Evolutionary conservation across 345 rosid genomes (phyloP), one percentile per base, ranked within the genome.

Genomic region (Psidium guajava): DNA sequence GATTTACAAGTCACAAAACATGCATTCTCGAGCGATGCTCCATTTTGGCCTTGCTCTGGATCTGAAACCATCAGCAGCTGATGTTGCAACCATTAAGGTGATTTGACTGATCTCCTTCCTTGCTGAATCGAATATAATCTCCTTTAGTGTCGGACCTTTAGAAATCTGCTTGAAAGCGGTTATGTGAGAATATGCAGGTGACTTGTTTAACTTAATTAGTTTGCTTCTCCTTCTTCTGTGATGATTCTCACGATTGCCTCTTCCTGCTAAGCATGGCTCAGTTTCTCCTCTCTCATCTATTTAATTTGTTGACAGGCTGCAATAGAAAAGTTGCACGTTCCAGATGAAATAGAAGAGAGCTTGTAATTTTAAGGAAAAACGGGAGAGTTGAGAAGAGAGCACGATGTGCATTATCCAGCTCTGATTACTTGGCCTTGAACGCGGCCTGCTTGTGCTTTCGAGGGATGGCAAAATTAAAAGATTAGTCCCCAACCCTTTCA

Each of bases 1-100:
- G 90, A 95, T 97, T 59, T 97, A 93, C 86, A 93, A 93, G 90
- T 92, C 94, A 81, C 90, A 84, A 56, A 92, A 92, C 88, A 90
- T 94, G 95, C 93, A 96, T 69, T 97, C 94, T 58, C 94, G 92
- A 88, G 99, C 99, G 85, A 93, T 96, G 95, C 96, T 96, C 85
- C 94, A 96, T 90, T 96, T 94, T 61, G 98, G 98, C 88, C 91
- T 95, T 83, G 98, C 99, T 86, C 89, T 97, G 95, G 99, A 97
- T 89, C 88, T 97, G 94, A 96, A 97, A 90, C 99, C 99, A 5
- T 94, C 98, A 58, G 94, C 99, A 80, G 89, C 97, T 24, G 99
- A 97, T 90, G 96, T 94, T 56, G 98, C 99, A 82, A 90, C 91
- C 64, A 94, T 97, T 85, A 97, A 97, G 99, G 99, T 97, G 88